Conservation (phyloP, 768 basidiomycete species). For the Boletus rex-veris region DNA sequence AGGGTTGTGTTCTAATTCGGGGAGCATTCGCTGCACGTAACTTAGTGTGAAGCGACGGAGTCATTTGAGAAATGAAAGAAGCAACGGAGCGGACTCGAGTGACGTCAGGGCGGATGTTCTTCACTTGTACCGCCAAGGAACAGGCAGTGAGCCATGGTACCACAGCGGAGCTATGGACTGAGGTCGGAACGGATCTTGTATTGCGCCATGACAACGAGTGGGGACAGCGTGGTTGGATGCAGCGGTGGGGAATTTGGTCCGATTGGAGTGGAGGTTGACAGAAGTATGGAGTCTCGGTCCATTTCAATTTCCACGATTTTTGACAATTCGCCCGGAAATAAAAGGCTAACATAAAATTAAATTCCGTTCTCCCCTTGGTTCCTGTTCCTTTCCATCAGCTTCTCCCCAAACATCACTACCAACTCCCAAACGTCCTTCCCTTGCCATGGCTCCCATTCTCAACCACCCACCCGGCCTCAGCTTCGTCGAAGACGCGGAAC, state of each 20-base stretch:
- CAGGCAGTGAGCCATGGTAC: background rate
- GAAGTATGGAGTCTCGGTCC: background rate
- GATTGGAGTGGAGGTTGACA: too few species aligned
- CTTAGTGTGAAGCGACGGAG: background rate
- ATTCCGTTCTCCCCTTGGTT: conserved; percentile 13
- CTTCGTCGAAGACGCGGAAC: conserved; percentile 61
- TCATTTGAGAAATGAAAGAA: background rate
- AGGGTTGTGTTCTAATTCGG: background rate
- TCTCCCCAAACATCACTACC: too few species aligned
- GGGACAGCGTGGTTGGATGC: too few species aligned
- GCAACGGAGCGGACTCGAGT: background rate
- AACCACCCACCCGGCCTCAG: conserved; percentile 61
- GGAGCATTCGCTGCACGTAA: too few species aligned
- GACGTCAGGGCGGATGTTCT: conserved; percentile 4
- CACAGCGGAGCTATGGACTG: background rate
- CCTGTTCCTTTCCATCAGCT: conserved; percentile 1
- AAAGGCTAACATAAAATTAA: conserved; percentile 9
- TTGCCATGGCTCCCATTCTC: conserved; percentile 59
- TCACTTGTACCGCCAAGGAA: background rate
- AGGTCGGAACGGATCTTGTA: conserved; percentile 12
- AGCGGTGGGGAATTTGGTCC: too few species aligned
- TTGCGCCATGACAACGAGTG: background rate
- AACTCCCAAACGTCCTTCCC: background rate
- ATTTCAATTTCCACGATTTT: conserved; percentile 17
- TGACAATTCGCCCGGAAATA: conserved; percentile 12